A percentile compares a stretch with the other conserved stretches of the same genome.
These are phyloP conservation scores for Avena sativa DNA, from an alignment of 176 grass and related monocot species.

Conservation along the genomic window DNA sequence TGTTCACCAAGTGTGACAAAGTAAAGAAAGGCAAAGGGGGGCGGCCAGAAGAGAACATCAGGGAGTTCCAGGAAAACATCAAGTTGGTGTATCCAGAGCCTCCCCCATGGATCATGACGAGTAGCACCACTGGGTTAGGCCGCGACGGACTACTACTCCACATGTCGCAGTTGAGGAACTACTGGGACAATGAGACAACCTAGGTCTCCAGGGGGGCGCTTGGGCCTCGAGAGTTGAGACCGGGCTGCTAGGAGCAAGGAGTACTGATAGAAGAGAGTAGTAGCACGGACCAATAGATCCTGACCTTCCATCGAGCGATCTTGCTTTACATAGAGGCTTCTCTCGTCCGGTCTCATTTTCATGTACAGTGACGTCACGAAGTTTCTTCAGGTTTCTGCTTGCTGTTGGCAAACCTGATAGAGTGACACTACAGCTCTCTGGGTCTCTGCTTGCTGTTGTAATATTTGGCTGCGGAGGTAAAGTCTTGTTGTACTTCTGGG, in stretches of 20 bases:
- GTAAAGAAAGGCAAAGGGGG: constrained; percentile 74
- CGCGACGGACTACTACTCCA: constrained; percentile 73
- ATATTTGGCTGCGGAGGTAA: constrained; percentile 17
- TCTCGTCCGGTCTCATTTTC: background rate
- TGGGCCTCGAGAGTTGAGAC: background rate
- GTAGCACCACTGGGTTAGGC: constrained; percentile 73
- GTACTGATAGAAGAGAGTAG: background rate
- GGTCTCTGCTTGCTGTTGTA: background rate
- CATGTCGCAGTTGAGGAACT: constrained; percentile 90
- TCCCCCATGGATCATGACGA: constrained; percentile 98
- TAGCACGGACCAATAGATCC: background rate
- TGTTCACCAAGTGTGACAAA: constrained; percentile 99
- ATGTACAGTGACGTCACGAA: constrained; percentile 15
- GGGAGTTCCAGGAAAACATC: constrained; percentile 62
- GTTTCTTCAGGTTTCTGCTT: background rate
- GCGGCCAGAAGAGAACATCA: constrained; percentile 71
- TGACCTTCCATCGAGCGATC: background rate
- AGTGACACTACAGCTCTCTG: background rate
- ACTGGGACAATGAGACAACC: constrained; percentile 74
- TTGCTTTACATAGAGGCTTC: background rate
- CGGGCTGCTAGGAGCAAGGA: background rate
- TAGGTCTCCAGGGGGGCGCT: background rate
- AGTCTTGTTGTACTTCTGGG: background rate
- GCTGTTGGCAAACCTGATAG: background rate
- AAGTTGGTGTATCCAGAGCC: constrained; percentile 62